A percentile compares a stretch with the other conserved stretches of the same genome.
phyloP scores from a whole-genome alignment of 345 rosid genomes.

The Aquilaria malaccensis region DNA sequence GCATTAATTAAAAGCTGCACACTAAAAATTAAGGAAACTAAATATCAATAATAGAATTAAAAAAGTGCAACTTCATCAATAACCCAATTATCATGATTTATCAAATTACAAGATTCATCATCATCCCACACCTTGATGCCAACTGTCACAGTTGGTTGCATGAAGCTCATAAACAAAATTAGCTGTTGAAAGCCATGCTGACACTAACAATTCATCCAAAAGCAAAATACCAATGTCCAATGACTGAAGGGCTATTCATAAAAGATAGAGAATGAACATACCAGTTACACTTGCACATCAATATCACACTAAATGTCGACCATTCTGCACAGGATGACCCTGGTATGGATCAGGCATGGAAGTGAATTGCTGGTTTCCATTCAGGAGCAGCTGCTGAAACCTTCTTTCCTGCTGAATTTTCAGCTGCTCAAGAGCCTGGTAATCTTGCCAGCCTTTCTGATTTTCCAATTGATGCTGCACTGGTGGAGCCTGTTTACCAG shows the following conservation, averaged over 20 bases:
- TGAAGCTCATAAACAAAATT: too few relatives aligned
- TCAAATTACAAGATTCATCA: too few relatives aligned
- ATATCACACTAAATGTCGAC: slow-evolving; percentile 82
- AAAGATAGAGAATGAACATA: slow-evolving; percentile 17
- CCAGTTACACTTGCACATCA: slow-evolving; percentile 39
- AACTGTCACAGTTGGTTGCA: too few relatives aligned
- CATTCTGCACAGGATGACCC: slow-evolving; percentile 73
- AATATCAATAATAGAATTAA: too few relatives aligned
- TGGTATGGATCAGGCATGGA: slow-evolving; percentile 67
- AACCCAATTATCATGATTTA: too few relatives aligned
- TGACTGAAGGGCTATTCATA: background rate
- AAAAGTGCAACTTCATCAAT: too few relatives aligned
- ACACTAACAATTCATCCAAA: too few relatives aligned
- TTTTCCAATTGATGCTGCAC: slow-evolving; percentile 43
- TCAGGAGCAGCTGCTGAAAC: slow-evolving; percentile 39
- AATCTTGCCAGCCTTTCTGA: slow-evolving; percentile 49
- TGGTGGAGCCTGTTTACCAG: slow-evolving; percentile 63
- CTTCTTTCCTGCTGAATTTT: slow-evolving; percentile 45
- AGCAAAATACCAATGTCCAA: too few relatives aligned
- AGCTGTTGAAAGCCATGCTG: too few relatives aligned
- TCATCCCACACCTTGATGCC: too few relatives aligned
- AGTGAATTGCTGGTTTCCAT: slow-evolving; percentile 48
- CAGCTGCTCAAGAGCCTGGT: slow-evolving; percentile 34
- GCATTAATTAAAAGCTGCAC: too few relatives aligned
- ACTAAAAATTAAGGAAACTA: too few relatives aligned